Evolutionary conservation across 148 eudicot genomes (phyloP), one percentile per base, ranked within the genome.

Genomic region (Nyssa sinensis): DNA sequence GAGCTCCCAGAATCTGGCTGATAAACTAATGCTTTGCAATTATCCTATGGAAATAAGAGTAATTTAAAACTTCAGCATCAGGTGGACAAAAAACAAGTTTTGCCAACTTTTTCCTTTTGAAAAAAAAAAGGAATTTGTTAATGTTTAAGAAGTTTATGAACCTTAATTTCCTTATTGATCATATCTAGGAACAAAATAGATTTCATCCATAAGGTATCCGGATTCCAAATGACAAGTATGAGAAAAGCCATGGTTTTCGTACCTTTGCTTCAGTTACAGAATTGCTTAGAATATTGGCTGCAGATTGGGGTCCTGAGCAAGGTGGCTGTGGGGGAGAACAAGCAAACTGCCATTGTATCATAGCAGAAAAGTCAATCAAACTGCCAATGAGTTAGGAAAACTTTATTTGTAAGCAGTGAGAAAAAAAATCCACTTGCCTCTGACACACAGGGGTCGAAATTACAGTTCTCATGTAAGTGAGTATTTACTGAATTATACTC

Each of bases 1-100:
- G 84, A 82, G 80, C 82, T 75, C 74, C 79, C 85, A 3, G 82
- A 79, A 73, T 82, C 84, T 62, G 73, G 72, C 41, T 70, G 84
- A 75, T 59, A 67, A 32, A 69, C 75, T 37, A 72, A 58, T 71
- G 68, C 70, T 53, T 70, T 65, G 79, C 74, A 62, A 61, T 77
- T 76, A 70, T 71, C 82, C 87, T 84, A 51, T 69, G 61, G 66
- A 83, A 74, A 21, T 21, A 58, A 67, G 13, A 65, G 21, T 55
- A 55, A n/a, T n/a, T n/a, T n/a, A n/a, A n/a, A 55, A n/a, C 24
- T n/a, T 19, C 5, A 1, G 24, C 24, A n/a, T 55, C 59, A 55
- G 10, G 25, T 62, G 25, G 49, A 13, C 30, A 30, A 59, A 71
- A 71, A 35, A 19, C 19, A 72, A 25, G 37, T 29, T 1, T 11